Percentiles rank a stretch among this genome's conserved stretches.
These are phyloP conservation scores for Nigrospora sphaerica DNA, from an alignment of 2,329 filamentous ascomycete genomes.

Conservation along the genomic window DNA sequence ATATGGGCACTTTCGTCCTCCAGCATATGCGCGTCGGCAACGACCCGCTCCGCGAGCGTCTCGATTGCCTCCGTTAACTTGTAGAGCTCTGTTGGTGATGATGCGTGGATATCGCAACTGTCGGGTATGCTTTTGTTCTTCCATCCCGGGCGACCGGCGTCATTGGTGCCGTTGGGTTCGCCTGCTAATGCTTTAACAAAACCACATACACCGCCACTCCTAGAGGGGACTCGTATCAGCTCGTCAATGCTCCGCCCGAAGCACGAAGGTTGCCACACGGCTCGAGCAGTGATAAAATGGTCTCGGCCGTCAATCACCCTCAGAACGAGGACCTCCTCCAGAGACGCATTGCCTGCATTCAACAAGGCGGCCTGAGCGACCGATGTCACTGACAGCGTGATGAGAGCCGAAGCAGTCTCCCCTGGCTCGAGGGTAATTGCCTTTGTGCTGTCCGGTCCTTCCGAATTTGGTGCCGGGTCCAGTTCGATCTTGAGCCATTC, in stretches of 20 bases:
- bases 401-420: slow-evolving; percentile 65
- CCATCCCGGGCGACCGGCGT: not conserved
- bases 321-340: slow-evolving; percentile 86
- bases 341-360: slow-evolving; percentile 56
- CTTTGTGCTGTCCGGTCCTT: slow-evolving; percentile 22
- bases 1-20: slow-evolving; percentile 39
- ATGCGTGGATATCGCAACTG: slow-evolving; percentile 58
- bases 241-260: slow-evolving; percentile 85
- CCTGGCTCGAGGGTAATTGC: slow-evolving; percentile 73
- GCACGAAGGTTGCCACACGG: slow-evolving; percentile 71
- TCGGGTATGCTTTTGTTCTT: slow-evolving; percentile 40
- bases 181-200: slow-evolving; percentile 28
- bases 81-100: slow-evolving; percentile 83
- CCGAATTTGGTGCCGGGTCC: slow-evolving; percentile 12
- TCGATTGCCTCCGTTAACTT: slow-evolving; percentile 76
- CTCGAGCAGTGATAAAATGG: slow-evolving; percentile 81
- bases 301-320: slow-evolving; percentile 79
- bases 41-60: slow-evolving; percentile 44
- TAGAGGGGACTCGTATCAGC: slow-evolving; percentile 69
- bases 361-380: slow-evolving; percentile 59
- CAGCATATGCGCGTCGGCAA: slow-evolving; percentile 57
- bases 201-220: slow-evolving; percentile 63
- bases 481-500: slow-evolving; percentile 21
- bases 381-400: slow-evolving; percentile 62
- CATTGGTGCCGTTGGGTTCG: slow-evolving; percentile 11